A percentile compares a stretch with the other conserved stretches of the same genome.
These are phyloP conservation scores for Pleurotus tuoliensis DNA, from an alignment of 768 basidiomycete species.

Conservation along the genomic window DNA sequence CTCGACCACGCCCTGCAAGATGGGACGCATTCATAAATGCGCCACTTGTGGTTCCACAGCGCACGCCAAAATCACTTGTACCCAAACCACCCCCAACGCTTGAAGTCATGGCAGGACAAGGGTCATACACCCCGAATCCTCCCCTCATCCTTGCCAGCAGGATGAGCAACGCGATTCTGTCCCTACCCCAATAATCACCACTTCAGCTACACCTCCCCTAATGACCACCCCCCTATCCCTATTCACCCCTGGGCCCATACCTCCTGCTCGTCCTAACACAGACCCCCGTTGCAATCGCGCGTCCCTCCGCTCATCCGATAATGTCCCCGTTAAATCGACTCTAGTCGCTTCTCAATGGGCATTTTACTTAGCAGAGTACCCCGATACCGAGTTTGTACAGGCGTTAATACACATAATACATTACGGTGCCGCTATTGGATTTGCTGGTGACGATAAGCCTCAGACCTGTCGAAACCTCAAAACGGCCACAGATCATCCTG, in stretches of 20 bases:
- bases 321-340: constrained; percentile 4
- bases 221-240: constrained; percentile 6
- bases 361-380: constrained; percentile 21
- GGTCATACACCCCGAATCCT: background rate
- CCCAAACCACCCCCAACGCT: background rate
- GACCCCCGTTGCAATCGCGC: constrained; percentile 12
- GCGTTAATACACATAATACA: constrained; percentile 21
- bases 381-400: constrained; percentile 21
- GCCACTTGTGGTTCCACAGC: background rate
- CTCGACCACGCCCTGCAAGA: background rate
- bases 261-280: constrained; percentile 13
- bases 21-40: background rate
- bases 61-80: background rate
- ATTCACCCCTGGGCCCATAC: constrained; percentile 7
- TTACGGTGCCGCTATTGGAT: constrained; percentile 24
- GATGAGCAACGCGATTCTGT: background rate
- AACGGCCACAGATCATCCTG: constrained; percentile 16
- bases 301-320: constrained; percentile 2
- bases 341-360: constrained; percentile 13
- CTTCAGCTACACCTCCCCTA: background rate
- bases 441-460: constrained; percentile 10
- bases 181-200: background rate
- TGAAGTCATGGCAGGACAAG: background rate
- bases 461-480: constrained; percentile 20
- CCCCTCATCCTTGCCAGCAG: background rate